phyloP scores from a whole-genome alignment of 352 stramenopile genomes.

The Phytopythium litorale region DNA sequence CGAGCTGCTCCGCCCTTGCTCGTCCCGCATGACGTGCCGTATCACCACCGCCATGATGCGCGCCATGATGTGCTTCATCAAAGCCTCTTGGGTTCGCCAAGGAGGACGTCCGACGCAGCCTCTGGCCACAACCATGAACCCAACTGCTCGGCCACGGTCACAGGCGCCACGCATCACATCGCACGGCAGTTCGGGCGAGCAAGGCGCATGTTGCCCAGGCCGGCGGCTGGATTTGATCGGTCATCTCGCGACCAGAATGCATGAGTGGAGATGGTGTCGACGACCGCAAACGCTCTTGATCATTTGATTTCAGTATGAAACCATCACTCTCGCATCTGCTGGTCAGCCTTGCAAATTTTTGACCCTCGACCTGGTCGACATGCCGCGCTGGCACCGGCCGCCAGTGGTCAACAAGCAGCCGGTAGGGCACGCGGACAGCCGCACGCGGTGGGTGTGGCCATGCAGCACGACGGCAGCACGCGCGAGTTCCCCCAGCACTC shows the following conservation, averaged over 20 bases:
- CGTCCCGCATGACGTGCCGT: too few relatives aligned
- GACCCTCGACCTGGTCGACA: background rate
- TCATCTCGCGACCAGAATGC: background rate
- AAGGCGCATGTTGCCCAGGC: too few relatives aligned
- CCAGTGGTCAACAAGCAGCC: background rate
- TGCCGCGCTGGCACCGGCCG: background rate
- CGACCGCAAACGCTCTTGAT: background rate
- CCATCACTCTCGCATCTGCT: background rate
- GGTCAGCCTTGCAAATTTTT: background rate
- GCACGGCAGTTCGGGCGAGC: too few relatives aligned
- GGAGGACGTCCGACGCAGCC: too few relatives aligned
- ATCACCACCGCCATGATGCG: too few relatives aligned
- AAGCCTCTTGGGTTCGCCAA: too few relatives aligned
- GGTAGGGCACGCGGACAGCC: too few relatives aligned
- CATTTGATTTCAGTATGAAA: background rate
- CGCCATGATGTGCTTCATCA: too few relatives aligned
- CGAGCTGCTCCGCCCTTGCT: too few relatives aligned
- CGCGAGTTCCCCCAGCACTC: constrained; percentile 8
- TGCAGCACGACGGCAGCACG: constrained; percentile 2
- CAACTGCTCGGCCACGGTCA: too few relatives aligned
- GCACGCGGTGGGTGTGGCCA: background rate
- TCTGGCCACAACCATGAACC: too few relatives aligned
- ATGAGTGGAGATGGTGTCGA: background rate
- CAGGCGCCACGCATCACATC: too few relatives aligned
- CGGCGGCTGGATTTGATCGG: background rate